phyloP scores from a whole-genome alignment of 2,329 filamentous ascomycete species.

The Paraconiothyrium sp. region DNA sequence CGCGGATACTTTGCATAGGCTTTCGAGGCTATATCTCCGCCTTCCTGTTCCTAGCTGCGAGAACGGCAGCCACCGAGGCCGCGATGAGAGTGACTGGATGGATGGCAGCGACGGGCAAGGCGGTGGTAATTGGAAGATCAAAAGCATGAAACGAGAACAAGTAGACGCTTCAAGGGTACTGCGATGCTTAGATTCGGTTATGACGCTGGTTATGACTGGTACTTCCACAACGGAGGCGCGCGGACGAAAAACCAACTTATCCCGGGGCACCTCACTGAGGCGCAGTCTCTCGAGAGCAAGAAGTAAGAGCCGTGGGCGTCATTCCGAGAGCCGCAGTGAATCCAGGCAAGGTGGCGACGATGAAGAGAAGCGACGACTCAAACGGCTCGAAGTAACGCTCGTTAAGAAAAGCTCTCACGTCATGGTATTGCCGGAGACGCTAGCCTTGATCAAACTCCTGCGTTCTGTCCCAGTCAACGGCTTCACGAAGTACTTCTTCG shows the following conservation, averaged over 20 bases:
- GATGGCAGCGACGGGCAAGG: conserved; percentile 33
- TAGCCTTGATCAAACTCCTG: conserved; percentile 30
- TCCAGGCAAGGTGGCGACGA: conserved; percentile 7
- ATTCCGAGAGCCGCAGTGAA: neutral
- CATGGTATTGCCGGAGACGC: conserved; percentile 28
- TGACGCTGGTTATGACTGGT: conserved; percentile 20
- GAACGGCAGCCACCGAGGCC: conserved; percentile 22
- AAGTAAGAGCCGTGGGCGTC: conserved; percentile 18
- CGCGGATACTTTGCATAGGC: conserved; percentile 24
- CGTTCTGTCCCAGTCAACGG: conserved; percentile 34
- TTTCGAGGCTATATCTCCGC: conserved; percentile 32
- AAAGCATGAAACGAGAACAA: conserved; percentile 33
- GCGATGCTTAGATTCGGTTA: conserved; percentile 30
- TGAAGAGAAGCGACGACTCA: conserved; percentile 26
- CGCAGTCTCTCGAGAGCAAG: conserved; percentile 18
- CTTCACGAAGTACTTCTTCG: conserved; percentile 33
- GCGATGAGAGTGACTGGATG: conserved; percentile 32
- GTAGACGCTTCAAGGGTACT: conserved; percentile 29
- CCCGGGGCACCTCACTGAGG: conserved; percentile 13
- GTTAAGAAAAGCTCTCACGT: conserved; percentile 31
- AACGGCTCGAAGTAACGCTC: conserved; percentile 34
- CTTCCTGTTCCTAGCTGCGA: conserved; percentile 38
- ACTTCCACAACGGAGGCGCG: conserved; percentile 8
- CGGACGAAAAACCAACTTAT: conserved; percentile 15
- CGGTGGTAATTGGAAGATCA: conserved; percentile 30